phyloP scores from a whole-genome alignment of 2,329 filamentous ascomycete species.

The Ceratocystis cubensis region DNA sequence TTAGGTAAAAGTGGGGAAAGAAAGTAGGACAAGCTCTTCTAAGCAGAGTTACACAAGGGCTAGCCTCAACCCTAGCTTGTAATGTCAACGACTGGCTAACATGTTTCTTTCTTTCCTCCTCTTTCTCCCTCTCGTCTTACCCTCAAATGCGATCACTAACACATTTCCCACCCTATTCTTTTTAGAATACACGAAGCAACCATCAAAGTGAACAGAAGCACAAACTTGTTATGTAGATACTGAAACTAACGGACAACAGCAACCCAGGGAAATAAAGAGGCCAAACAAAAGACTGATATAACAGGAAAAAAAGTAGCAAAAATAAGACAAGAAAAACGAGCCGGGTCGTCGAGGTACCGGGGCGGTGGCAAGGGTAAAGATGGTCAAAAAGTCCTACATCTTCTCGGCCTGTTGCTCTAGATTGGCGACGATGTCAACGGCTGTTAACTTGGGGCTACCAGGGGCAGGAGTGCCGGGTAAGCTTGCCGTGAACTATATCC shows the following conservation, averaged over 20 bases:
- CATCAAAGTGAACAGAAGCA: background rate
- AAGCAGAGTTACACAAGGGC: too few relatives aligned
- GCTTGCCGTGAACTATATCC: conserved; percentile 18
- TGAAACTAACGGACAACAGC: background rate
- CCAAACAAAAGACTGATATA: background rate
- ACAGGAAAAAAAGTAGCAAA: background rate
- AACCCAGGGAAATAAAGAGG: background rate
- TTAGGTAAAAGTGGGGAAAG: too few relatives aligned
- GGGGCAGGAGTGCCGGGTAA: conserved; percentile 13
- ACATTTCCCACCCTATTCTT: background rate
- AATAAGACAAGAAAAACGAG: background rate
- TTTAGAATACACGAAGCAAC: background rate
- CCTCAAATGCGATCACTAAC: background rate
- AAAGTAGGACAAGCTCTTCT: too few relatives aligned
- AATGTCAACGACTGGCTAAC: too few relatives aligned
- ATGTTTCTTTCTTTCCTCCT: too few relatives aligned
- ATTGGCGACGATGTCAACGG: conserved; percentile 16
- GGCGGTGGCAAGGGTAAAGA: background rate
- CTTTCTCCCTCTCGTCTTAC: too few relatives aligned
- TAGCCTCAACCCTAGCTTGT: too few relatives aligned
- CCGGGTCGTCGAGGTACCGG: too few relatives aligned
- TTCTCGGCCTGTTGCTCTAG: conserved; percentile 24
- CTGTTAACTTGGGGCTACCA: conserved; percentile 13
- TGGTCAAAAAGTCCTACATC: conserved; percentile 20
- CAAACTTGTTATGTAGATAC: background rate